Evolutionary conservation across 1,284 basidiomycete genomes (phyloP), one percentile per base, ranked within the genome.

Genomic region (Mycena sp.): DNA sequence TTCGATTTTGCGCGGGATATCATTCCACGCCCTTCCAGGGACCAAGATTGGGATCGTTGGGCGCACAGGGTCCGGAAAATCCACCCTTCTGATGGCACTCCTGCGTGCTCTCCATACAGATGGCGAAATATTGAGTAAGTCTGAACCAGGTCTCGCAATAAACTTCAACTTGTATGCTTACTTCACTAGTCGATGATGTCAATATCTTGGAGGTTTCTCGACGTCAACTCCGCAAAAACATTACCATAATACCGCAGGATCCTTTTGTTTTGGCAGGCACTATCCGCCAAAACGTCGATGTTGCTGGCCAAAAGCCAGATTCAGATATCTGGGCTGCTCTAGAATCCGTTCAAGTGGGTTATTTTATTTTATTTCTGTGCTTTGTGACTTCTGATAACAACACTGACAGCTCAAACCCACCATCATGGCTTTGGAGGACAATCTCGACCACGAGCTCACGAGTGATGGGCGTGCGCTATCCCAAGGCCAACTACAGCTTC

Each of bases 31-130:
- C 30, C 37, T 56, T 29, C 19, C 49, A 40, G 64, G 58, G 19
- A 45, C 17, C 32, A 59, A 52, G 45, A 10, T 97, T 56, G 97
- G 95, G 26, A 90, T 98, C 63, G 85, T 98, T 5, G 96, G 95
- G 46, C 40, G 53, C 6, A 54, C 51, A 0, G 63, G 54, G 21
- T 64, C 40, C 30, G 61, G 63, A 52, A 53, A 51, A 17, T 60
- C 63, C 23, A 63, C 88, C 85, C 73, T 89, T 12, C 10, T 59
- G 11, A 45, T 59, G 32, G 58, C 43, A 19, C 49, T 59, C 23
- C 19, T 59, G 23, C 49, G 41, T 19, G 58, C 49, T 21, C 41
- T 59, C 21, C 43, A 45, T 45, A 59, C 49, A 1, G 58, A 59
- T 44, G 58, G 58, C 43, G 25, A 52, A 26, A 59, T 59, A 26